These are phyloP conservation scores for Phytophthora niederhauseri DNA, from an alignment of 352 stramenopile species.

Conservation along the genomic window DNA sequence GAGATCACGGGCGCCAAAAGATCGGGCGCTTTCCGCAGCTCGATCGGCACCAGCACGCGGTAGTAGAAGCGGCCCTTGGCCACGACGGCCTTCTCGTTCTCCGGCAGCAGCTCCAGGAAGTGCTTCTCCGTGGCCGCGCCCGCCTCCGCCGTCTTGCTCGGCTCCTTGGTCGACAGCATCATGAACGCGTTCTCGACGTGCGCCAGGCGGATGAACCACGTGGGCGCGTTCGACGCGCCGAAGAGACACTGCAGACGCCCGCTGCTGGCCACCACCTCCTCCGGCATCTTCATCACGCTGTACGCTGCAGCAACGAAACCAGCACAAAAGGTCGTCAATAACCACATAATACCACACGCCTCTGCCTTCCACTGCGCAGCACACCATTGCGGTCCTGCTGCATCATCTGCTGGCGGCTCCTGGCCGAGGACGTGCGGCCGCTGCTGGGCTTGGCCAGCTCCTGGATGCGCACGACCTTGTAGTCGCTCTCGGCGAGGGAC, in stretches of 20 bases:
- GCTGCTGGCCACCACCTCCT: constrained; percentile 69
- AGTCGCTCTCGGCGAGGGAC: constrained; percentile 46
- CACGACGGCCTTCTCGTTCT: constrained; percentile 43
- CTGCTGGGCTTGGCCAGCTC: constrained; percentile 53
- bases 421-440: constrained; percentile 30
- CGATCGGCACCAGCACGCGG: constrained; percentile 78
- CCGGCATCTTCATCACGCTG: constrained; percentile 80
- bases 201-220: constrained; percentile 72
- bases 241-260: constrained; percentile 67
- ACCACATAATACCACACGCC: too few relatives aligned
- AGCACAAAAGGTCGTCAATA: constrained; percentile 7
- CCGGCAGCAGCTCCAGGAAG: constrained; percentile 49
- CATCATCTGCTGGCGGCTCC: constrained; percentile 36
- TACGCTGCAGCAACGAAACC: constrained; percentile 40
- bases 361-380: background rate
- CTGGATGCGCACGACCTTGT: constrained; percentile 64
- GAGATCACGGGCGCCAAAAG: constrained; percentile 76
- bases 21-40: constrained; percentile 72
- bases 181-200: constrained; percentile 79
- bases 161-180: constrained; percentile 63
- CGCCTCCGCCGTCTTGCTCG: constrained; percentile 27
- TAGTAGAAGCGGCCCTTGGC: constrained; percentile 68
- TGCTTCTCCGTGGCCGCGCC: constrained; percentile 24
- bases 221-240: constrained; percentile 53
- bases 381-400: constrained; percentile 54